phyloP scores from a whole-genome alignment of 225 moss, liverwort and hornwort genomes.

The Anthoceros angustus region DNA sequence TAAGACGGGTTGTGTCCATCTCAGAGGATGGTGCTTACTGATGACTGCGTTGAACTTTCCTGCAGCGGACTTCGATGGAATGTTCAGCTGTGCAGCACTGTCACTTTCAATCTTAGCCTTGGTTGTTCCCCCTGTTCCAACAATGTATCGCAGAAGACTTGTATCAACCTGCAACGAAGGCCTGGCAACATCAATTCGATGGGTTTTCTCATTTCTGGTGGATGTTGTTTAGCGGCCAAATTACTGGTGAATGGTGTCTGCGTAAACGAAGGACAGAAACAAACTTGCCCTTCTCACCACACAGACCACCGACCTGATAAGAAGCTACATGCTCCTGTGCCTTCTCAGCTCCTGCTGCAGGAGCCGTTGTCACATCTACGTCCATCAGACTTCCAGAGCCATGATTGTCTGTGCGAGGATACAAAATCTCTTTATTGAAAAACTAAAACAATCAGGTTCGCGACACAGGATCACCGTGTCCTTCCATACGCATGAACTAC shows the following conservation, averaged over 20 bases:
- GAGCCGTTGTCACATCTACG: not conserved
- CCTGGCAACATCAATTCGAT: not conserved
- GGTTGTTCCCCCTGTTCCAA: constrained; percentile 52
- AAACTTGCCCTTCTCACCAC: not conserved
- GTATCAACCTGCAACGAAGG: constrained; percentile 19
- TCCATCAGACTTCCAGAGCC: not conserved
- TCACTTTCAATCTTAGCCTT: constrained; percentile 51
- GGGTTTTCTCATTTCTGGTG: no score
- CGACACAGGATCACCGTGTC: not conserved
- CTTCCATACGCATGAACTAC: not conserved
- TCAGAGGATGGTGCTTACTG: constrained; percentile 15
- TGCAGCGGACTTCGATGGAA: constrained; percentile 27
- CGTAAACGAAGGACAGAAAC: not conserved
- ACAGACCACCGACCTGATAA: not conserved
- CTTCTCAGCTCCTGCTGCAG: not conserved
- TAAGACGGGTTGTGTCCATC: not conserved
- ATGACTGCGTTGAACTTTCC: constrained; percentile 30
- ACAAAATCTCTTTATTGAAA: not conserved
- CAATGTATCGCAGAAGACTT: constrained; percentile 41
- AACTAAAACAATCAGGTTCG: not conserved
- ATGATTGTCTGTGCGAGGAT: not conserved
- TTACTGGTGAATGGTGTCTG: not conserved
- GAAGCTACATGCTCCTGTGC: not conserved
- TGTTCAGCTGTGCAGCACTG: constrained; percentile 32
- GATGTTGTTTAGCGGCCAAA: no score